Base-by-base conservation (phyloP, 2,329 filamentous ascomycete genomes). In the Trichoderma sp. region DNA sequence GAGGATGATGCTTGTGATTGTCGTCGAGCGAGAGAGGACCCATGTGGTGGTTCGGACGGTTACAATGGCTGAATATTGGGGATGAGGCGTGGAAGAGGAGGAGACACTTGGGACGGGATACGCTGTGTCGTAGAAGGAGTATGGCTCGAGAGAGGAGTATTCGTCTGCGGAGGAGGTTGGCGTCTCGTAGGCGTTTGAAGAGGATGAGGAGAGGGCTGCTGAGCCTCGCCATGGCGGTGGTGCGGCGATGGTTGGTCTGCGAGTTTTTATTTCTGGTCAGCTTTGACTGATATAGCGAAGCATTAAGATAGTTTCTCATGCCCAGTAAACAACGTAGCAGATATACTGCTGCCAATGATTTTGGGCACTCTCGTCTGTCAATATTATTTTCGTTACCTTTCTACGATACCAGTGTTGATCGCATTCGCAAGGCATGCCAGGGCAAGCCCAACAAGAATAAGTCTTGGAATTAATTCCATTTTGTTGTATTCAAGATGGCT, bases 1-100 rank as follows among this genome's bases (percentile, higher is more conserved):
- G 27, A 63, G 33, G 4, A 68, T 62, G 16, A 62, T 31, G 35
- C 66, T 68, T 3, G 66, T 68, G 52, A 63, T 63, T 31, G 66
- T 63, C 19, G 66, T 68, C 52, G 66, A 68, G 40, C 37, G 66
- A 43, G 66, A 68, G 35, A 43, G 14, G 16, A 62, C 49, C 57
- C 49, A 62, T 16, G 66, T 68, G 8, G 52, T 68, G 16, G 66
- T 68, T 29, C 58, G 5, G 6, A 63, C 29, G n/a, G 40, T 35
- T 37, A 61, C 35, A 19, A 56, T 56, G 10, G 66, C 40, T 4
- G 66, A 68, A 63, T 68, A 68, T 13, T 47, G 35, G 29, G 43
- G 57, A 49, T 52, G 66, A 10, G 66, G 37, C 37, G 59, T 40
- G 27, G 33, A n/a, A 2, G 66, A 53, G 10, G 31, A 35, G n/a